These are phyloP conservation scores for Aspergillus latus DNA, from an alignment of 2,329 filamentous ascomycete genomes.

Conservation along the genomic window DNA sequence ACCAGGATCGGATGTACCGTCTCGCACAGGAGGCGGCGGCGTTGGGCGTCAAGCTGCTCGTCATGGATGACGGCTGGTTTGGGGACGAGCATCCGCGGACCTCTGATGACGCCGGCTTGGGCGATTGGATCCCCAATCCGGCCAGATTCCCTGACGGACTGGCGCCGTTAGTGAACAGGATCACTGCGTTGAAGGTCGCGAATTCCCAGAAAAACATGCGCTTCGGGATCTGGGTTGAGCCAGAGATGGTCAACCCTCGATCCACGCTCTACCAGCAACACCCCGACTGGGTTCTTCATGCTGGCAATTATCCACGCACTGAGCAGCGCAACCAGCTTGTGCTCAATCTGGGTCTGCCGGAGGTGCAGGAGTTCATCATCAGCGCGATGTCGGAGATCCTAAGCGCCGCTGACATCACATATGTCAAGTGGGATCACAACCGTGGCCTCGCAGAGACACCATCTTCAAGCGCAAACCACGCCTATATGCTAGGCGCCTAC, in stretches of 20 bases:
- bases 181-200: slow-evolving; percentile 52
- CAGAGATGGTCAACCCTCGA: slow-evolving; percentile 66
- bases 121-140: slow-evolving; percentile 63
- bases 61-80: slow-evolving; percentile 69
- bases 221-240: slow-evolving; percentile 68
- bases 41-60: slow-evolving; percentile 62
- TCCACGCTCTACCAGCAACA: slow-evolving; percentile 62
- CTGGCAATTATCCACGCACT: slow-evolving; percentile 57
- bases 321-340: slow-evolving; percentile 60
- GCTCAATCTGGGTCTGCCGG: slow-evolving; percentile 59
- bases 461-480: slow-evolving; percentile 54
- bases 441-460: slow-evolving; percentile 62
- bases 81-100: slow-evolving; percentile 60
- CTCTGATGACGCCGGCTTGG: slow-evolving; percentile 59
- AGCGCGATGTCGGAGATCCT: slow-evolving; percentile 55
- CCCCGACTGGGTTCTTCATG: slow-evolving; percentile 64
- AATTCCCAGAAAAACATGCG: slow-evolving; percentile 43
- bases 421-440: slow-evolving; percentile 71
- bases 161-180: slow-evolving; percentile 50
- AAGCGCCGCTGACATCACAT: slow-evolving; percentile 54
- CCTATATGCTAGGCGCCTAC: slow-evolving; percentile 65
- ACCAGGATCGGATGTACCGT: slow-evolving; percentile 51
- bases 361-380: slow-evolving; percentile 65
- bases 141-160: slow-evolving; percentile 61
- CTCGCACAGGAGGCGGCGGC: slow-evolving; percentile 46